These are phyloP conservation scores for Euphorbia pulcherrima DNA, from an alignment of 345 rosid species.

Conservation along the genomic window DNA sequence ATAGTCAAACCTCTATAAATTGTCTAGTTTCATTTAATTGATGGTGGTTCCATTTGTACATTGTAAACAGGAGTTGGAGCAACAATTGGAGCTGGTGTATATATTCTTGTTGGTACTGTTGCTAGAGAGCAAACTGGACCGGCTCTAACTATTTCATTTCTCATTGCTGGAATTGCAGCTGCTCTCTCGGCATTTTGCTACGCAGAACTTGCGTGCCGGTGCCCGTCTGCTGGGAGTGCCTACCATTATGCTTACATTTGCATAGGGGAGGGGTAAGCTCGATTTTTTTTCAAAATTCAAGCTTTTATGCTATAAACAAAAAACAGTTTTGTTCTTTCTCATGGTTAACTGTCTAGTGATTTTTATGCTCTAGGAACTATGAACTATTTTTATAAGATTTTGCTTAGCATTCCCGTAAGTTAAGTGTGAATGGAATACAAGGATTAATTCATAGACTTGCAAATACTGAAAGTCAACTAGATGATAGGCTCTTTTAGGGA, in stretches of 20 bases:
- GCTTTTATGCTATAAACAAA: not conserved
- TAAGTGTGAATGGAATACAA: not conserved
- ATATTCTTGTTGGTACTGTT: constrained; percentile 91
- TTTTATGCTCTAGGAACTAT: not conserved
- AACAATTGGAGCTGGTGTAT: constrained; percentile 97
- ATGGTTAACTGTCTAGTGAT: not conserved
- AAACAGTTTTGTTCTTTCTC: not conserved
- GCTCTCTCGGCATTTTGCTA: constrained; percentile 94
- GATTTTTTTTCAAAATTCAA: constrained; percentile 1
- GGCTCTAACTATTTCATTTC: constrained; percentile 79
- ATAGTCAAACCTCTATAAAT: too few relatives aligned
- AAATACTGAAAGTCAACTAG: not conserved
- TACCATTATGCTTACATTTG: constrained; percentile 94
- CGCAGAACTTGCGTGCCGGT: constrained; percentile 90
- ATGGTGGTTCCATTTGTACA: not conserved
- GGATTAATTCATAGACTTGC: constrained; percentile 1
- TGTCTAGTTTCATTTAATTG: not conserved
- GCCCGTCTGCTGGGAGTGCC: constrained; percentile 99
- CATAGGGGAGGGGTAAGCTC: constrained; percentile 78
- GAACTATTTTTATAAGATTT: too few relatives aligned
- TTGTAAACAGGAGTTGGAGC: constrained; percentile 78
- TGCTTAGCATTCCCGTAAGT: not conserved
- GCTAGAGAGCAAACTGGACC: constrained; percentile 99
- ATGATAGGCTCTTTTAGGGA: too few relatives aligned
- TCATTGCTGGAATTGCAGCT: constrained; percentile 90